phyloP scores from a whole-genome alignment of 1,284 basidiomycete genomes.

The Ganoderma lingzhi region DNA sequence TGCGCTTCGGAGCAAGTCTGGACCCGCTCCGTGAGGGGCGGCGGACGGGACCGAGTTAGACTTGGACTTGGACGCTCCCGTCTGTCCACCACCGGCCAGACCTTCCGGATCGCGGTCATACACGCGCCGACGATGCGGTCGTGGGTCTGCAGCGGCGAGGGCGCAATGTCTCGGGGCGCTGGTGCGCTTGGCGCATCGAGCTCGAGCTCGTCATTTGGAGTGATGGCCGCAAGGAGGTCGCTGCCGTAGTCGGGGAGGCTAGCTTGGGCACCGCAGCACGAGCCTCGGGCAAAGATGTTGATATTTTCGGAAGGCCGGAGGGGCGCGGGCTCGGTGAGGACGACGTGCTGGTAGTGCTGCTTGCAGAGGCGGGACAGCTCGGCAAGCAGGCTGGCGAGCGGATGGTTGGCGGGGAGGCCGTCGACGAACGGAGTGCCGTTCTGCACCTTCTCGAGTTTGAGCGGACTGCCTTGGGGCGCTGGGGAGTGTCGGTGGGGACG shows the following conservation, averaged over 20 bases:
- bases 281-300: not conserved
- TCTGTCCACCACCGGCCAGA: conserved; percentile 7
- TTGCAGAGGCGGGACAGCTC: conserved; percentile 4
- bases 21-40: not conserved
- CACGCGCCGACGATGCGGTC: conserved; percentile 6
- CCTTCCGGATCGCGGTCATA: conserved; percentile 10
- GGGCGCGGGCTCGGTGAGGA: not conserved
- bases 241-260: not conserved
- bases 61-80: not conserved
- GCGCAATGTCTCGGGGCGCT: not conserved
- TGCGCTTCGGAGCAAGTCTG: not conserved
- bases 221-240: not conserved
- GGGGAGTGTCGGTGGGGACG: not conserved
- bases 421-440: conserved; percentile 10
- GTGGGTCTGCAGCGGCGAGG: not conserved
- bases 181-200: not conserved
- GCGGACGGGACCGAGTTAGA: not conserved
- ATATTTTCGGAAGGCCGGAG: not conserved
- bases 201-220: not conserved
- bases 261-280: not conserved
- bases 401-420: conserved; percentile 3
- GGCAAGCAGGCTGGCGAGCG: not conserved
- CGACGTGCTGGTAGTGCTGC: conserved; percentile 3
- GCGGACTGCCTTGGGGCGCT: not conserved
- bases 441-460: conserved; percentile 12